Percentiles rank a stretch among this genome's conserved stretches.
Evolutionary conservation across 768 basidiomycete species (phyloP).

Genomic region (Xerocomellus chrysenteron): DNA sequence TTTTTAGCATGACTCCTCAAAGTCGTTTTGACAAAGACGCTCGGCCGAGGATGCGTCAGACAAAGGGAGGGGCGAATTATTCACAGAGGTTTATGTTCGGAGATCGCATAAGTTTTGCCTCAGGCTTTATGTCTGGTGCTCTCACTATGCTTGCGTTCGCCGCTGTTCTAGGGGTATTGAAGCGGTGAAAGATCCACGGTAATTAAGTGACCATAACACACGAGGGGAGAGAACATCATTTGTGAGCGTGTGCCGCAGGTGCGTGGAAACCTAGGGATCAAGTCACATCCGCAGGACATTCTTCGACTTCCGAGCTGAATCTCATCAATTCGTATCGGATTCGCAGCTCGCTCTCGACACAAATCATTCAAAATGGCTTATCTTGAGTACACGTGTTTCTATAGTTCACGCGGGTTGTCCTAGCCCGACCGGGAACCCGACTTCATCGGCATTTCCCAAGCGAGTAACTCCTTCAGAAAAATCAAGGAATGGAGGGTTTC

Average conservation of each 20-base stretch:
- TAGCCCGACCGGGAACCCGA: not conserved
- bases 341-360: not conserved
- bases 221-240: no score
- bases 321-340: not conserved
- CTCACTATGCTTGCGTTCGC: conserved; percentile 8
- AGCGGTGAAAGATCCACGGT: not conserved
- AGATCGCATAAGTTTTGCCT: conserved; percentile 8
- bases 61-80: not conserved
- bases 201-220: not conserved
- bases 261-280: no score
- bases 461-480: not conserved
- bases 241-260: no score
- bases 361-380: not conserved
- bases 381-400: not conserved
- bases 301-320: not conserved
- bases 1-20: conserved; percentile 7
- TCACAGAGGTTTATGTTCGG: not conserved
- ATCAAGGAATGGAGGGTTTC: not conserved
- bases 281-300: not conserved
- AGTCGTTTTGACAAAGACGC: conserved; percentile 19
- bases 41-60: conserved; percentile 8
- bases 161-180: conserved; percentile 6
- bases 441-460: not conserved
- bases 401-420: not conserved
- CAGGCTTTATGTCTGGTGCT: conserved; percentile 20